Evolutionary conservation across 108 stramenopile species (phyloP).

Genomic region (Schizochytrium sp.): DNA sequence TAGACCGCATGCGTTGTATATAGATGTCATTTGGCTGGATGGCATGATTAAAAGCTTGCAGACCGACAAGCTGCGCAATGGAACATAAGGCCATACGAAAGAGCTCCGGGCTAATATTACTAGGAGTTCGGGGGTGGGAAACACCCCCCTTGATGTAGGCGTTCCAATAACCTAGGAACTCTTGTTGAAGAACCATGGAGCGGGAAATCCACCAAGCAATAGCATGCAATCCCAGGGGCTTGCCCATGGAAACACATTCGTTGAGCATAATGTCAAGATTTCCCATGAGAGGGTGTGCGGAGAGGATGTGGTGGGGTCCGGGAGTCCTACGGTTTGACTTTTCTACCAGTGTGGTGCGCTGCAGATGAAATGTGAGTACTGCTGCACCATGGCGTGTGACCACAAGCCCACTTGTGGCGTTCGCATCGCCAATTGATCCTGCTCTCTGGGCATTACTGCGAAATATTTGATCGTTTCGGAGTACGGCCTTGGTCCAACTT

Average conservation of each 20-base stretch:
- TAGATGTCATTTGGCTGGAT: not conserved
- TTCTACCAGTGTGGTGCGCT: not conserved
- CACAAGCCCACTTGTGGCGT: not conserved
- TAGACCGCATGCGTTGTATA: not conserved
- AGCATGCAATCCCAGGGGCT: not conserved
- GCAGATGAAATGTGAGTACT: not conserved
- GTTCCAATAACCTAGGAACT: not conserved
- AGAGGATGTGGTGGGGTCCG: not conserved
- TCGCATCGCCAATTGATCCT: not conserved
- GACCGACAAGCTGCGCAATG: not conserved
- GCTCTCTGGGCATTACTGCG: not conserved
- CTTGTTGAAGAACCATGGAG: not conserved
- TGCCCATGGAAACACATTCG: not conserved
- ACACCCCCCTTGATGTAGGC: not conserved
- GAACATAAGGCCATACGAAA: not conserved
- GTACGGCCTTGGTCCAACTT: not conserved
- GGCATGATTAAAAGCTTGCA: not conserved
- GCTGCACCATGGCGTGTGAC: not conserved
- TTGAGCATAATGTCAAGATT: not conserved
- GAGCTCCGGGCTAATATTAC: too few species aligned
- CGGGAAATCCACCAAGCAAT: conserved; percentile 15
- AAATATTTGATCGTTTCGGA: not conserved
- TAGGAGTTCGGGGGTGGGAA: too few species aligned
- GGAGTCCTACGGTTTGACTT: conserved; percentile 15
- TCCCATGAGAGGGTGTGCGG: not conserved